Conservation (phyloP, 148 eudicot genomes). For the Vaccinium macrocarpon region DNA sequence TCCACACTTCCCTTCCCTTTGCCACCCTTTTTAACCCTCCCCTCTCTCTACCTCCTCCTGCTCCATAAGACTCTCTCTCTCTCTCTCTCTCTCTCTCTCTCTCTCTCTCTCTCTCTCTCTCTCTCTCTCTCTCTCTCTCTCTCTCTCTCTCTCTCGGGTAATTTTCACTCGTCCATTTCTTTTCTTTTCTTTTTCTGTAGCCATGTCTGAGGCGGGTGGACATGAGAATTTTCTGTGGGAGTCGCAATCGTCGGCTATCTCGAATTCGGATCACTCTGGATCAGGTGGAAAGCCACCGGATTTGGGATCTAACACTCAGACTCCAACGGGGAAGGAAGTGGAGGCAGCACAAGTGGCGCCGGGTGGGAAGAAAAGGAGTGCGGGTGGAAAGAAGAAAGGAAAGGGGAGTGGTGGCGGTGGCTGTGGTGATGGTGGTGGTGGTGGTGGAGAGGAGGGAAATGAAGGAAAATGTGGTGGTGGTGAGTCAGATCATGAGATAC, state of each 20-base stretch:
- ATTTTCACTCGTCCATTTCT: too few species aligned
- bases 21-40: slow-evolving; percentile 20
- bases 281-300: slow-evolving; percentile 4
- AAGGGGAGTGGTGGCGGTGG: neutral
- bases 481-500: slow-evolving; percentile 45
- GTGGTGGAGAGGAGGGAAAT: neutral
- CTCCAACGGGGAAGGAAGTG: slow-evolving; percentile 17
- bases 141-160: neutral
- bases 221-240: slow-evolving; percentile 29
- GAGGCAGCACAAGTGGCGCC: neutral
- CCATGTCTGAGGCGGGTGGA: slow-evolving; percentile 26
- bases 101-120: too few species aligned
- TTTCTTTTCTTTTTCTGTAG: neutral
- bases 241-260: slow-evolving; percentile 25
- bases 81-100: slow-evolving; percentile 1
- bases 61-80: neutral
- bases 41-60: neutral
- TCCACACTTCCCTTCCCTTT: neutral
- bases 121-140: slow-evolving; percentile 8
- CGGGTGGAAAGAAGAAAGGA: slow-evolving; percentile 15
- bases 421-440: neutral
- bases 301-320: slow-evolving; percentile 23
- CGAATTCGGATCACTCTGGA: slow-evolving; percentile 19
- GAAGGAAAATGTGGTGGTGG: slow-evolving; percentile 24
- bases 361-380: slow-evolving; percentile 6